Evolutionary conservation across 805 yeast genomes (phyloP).

Genomic region (Wickerhamiella kurtzmanii): DNA sequence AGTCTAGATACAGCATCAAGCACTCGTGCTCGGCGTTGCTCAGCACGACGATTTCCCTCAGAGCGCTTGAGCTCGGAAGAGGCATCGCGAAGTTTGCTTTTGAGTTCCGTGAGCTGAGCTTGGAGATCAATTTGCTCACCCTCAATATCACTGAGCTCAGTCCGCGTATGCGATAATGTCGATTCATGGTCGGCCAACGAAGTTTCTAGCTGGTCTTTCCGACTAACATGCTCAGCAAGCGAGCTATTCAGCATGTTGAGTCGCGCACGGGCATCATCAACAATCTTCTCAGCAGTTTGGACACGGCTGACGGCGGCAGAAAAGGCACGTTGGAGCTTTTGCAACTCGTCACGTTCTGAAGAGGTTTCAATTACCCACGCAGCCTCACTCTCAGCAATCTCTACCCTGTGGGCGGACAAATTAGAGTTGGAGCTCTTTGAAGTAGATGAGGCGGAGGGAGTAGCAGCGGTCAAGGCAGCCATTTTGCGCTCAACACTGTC

Average conservation of each 20-base stretch:
- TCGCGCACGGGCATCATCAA: neutral
- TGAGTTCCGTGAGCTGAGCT: slow-evolving; percentile 16
- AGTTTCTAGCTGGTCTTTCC: slow-evolving; percentile 7
- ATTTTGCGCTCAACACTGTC: neutral
- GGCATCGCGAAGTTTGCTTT: slow-evolving; percentile 44
- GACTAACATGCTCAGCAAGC: slow-evolving; percentile 2
- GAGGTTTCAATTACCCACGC: slow-evolving; percentile 7
- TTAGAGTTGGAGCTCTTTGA: neutral
- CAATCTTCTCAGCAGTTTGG: neutral
- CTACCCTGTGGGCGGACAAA: neutral
- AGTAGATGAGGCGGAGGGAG: neutral
- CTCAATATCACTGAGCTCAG: slow-evolving; percentile 12
- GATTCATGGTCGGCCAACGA: slow-evolving; percentile 9
- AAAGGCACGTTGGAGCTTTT: slow-evolving; percentile 7
- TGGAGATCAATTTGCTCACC: slow-evolving; percentile 15
- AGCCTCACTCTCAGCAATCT: slow-evolving; percentile 6
- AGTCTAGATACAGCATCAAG: slow-evolving; percentile 62
- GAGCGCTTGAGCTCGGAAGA: slow-evolving; percentile 53
- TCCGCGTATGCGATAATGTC: slow-evolving; percentile 7
- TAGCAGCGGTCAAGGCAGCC: neutral
- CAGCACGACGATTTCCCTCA: slow-evolving; percentile 63
- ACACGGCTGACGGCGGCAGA: neutral
- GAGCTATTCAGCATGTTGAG: neutral
- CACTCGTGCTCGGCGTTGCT: slow-evolving; percentile 51
- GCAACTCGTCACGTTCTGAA: slow-evolving; percentile 13